Evolutionary conservation across 139 green algal species (phyloP), one percentile per base, ranked within the genome.

Genomic region (Picochlorum sp.): DNA sequence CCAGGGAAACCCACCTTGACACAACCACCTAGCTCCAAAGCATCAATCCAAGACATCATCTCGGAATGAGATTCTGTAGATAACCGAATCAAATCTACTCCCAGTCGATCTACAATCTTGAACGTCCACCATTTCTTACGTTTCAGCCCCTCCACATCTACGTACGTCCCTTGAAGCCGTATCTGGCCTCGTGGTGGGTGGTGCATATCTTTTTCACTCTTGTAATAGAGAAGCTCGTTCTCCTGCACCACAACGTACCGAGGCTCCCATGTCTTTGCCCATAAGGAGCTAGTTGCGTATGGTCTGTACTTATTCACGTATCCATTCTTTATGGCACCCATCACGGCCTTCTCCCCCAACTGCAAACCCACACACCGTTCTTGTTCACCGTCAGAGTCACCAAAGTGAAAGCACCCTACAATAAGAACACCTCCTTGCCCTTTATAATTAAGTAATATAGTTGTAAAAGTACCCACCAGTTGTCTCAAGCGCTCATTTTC

Each of bases 271-370:
- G 50, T 39, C 4, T 61, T 51, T 22, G 67, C 44, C 60, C 59
- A 74, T 12, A 74, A 59, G 1, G 60, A 66, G 41, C 24, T 20
- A 18, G 59, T 51, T 5, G 61, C 37, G 12, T 69, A 66, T 4
- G 57, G 63, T n/a, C 73, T 63, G 54, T 80, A 76, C 60, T 84
- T 84, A 25, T 28, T 54, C 25, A 84, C 61, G 57, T 82, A 84
- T 10, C 74, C 71, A 18, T 50, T 63, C 44, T 64, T 68, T 5
- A n/a, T 57, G 29, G 60, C 58, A 6, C 60, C 60, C 2, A 33
- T 12, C 18, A 25, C 41, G 2, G 53, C 52, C 22, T 50, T 52
- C 36, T 69, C 60, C 1, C 50, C 39, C 9, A 69, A 39, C 67
- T 69, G 52, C 33, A 13, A 8, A 51, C 39, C 39, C 39, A 26